phyloP scores from a whole-genome alignment of 2,329 filamentous ascomycete genomes.

The Colletotrichum sp. region DNA sequence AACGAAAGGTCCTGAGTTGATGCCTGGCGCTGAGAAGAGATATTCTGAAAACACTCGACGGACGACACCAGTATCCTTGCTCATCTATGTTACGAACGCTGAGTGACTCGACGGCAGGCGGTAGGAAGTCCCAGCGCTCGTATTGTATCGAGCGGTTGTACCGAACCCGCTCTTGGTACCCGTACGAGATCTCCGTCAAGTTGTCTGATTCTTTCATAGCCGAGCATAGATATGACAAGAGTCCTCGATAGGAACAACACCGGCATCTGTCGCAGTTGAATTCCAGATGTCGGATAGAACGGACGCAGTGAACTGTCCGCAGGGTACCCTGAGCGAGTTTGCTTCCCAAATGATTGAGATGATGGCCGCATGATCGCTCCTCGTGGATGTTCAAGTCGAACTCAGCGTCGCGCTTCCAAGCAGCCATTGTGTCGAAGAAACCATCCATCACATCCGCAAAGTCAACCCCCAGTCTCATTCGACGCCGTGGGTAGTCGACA shows the following conservation, averaged over 20 bases:
- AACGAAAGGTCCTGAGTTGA: background rate
- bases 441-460: background rate
- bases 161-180: background rate
- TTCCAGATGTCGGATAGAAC: background rate
- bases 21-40: background rate
- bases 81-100: background rate
- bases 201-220: background rate
- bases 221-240: background rate
- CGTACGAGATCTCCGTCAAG: background rate
- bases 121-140: background rate
- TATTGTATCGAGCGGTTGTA: background rate
- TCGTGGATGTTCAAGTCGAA: background rate
- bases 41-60: background rate
- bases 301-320: background rate
- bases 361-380: background rate
- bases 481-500: background rate
- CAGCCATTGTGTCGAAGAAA: background rate
- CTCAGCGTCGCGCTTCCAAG: background rate
- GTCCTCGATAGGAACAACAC: background rate
- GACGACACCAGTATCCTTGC: background rate
- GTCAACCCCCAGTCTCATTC: background rate
- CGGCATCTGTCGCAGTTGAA: background rate
- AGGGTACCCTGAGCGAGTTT: background rate
- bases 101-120: background rate
- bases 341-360: background rate